These are phyloP conservation scores for Sabuloglossum arenarium DNA, from an alignment of 495 filamentous ascomycete species.

Conservation along the genomic window DNA sequence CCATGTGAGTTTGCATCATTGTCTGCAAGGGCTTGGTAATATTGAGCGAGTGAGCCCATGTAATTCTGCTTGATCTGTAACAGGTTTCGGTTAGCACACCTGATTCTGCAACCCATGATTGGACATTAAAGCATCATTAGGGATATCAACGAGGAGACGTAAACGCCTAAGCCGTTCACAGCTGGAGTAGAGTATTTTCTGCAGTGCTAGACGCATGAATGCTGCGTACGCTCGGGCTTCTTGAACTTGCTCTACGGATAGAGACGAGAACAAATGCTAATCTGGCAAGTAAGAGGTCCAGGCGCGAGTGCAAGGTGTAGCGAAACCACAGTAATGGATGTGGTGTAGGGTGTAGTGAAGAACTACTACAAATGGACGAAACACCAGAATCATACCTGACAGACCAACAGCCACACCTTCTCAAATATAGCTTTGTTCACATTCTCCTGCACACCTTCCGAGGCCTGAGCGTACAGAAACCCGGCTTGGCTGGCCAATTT, in stretches of 20 bases:
- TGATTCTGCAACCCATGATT: too few relatives aligned
- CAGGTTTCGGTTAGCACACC: background rate
- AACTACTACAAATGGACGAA: background rate
- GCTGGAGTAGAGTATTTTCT: too few relatives aligned
- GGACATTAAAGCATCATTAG: background rate
- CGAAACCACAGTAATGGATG: background rate
- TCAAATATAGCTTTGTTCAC: conserved; percentile 84
- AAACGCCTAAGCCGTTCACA: background rate
- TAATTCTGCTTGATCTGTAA: conserved; percentile 58
- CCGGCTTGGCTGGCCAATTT: conserved; percentile 84
- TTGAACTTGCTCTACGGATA: too few relatives aligned
- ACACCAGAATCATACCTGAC: conserved; percentile 34
- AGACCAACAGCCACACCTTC: conserved; percentile 75
- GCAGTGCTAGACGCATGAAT: background rate
- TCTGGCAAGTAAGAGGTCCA: background rate
- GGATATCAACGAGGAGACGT: background rate
- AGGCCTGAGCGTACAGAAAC: conserved; percentile 68
- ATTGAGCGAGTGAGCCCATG: conserved; percentile 72
- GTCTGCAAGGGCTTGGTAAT: conserved; percentile 84
- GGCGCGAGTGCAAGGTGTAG: too few relatives aligned
- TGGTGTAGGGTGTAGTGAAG: background rate
- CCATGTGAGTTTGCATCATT: conserved; percentile 76
- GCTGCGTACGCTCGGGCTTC: background rate
- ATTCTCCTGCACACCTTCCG: conserved; percentile 82
- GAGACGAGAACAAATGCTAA: background rate